A percentile compares a stretch with the other conserved stretches of the same genome.
Evolutionary conservation across 1,284 basidiomycete species (phyloP).

Genomic region (Athelia sp.): DNA sequence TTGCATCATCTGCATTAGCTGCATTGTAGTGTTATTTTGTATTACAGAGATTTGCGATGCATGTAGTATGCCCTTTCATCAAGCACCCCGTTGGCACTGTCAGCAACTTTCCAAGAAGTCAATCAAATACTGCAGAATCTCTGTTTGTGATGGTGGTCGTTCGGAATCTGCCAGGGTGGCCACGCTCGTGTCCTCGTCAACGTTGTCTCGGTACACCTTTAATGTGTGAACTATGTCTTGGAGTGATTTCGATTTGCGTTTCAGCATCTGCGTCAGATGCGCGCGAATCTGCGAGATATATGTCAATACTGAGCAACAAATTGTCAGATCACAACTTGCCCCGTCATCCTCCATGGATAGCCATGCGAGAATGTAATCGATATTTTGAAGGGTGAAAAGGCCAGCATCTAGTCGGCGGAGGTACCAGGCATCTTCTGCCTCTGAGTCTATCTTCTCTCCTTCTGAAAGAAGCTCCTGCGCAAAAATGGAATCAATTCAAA

Average conservation of each 20-base stretch:
- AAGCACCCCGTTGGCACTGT: conserved; percentile 2
- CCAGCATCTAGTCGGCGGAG: conserved; percentile 82
- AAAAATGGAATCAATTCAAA: background rate
- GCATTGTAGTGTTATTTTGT: conserved; percentile 10
- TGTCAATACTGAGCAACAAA: background rate
- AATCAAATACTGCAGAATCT: conserved; percentile 69
- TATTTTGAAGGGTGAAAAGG: conserved; percentile 83
- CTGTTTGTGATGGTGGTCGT: conserved; percentile 49
- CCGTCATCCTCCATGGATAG: conserved; percentile 98
- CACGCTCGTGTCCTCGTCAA: conserved; percentile 42
- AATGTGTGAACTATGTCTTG: conserved; percentile 64
- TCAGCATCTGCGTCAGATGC: conserved; percentile 74
- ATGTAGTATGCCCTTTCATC: background rate
- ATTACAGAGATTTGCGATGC: conserved; percentile 7
- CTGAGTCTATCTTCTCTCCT: conserved; percentile 53
- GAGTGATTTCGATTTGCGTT: conserved; percentile 63
- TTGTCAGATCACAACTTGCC: conserved; percentile 40
- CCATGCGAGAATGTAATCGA: conserved; percentile 95
- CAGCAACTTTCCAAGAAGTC: conserved; percentile 48
- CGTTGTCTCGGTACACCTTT: conserved; percentile 64
- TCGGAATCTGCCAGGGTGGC: conserved; percentile 23
- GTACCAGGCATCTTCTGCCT: conserved; percentile 79
- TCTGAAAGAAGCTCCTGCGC: conserved; percentile 51
- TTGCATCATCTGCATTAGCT: conserved; percentile 56
- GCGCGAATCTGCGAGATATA: conserved; percentile 59